Base-by-base conservation (phyloP, 768 basidiomycete species). In the Suillus weaverae region DNA sequence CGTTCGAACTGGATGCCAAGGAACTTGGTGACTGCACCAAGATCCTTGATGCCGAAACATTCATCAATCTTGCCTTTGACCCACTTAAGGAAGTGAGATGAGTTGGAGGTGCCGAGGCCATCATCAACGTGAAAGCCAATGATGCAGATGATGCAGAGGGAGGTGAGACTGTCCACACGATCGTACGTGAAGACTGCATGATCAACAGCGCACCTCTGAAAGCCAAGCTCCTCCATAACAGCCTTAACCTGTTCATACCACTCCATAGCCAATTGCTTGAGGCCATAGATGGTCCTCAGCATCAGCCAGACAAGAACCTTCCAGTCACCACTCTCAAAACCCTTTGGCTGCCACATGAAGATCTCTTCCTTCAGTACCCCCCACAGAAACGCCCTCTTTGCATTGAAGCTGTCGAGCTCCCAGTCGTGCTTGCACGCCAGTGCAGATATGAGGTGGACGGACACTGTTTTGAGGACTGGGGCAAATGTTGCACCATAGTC, bases 321-420 rank as follows among this genome's bases (percentile, higher is more conserved):
- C 62, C n/a, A 20, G 7, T 61, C 26, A 0, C 20, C 36, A 35
- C 73, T 71, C 5, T 71, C 48, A 59, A 73, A 79, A 0, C 76
- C 73, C 0, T 68, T 66, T 0, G 80, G 80, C 64, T 80, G 78
- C 3, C 59, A 0, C 75, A 82, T 79, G 56, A 75, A 81, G 0
- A 82, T 78, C 5, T 38, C 30, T n/a, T 61, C 43, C 5, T 44
- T 32, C 8, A 61, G 16, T 0, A 38, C 16, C 0, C 43, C 60
- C 43, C 60, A 61, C 2, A 61, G 30, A 4, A 61, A 61, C 1
- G 60, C 60, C 1, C n/a, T 0, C 1, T 5, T 22, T 0, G 60
- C n/a, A 8, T 61, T 7, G 4, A 44, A 61, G 1, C 4, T 51
- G 30, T 61, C 10, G 2, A 61, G n/a, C 9, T 61, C 60, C 60